These are phyloP conservation scores for Hippophae gyantsensis DNA, from an alignment of 306 rosid genomes.

Conservation along the genomic window DNA sequence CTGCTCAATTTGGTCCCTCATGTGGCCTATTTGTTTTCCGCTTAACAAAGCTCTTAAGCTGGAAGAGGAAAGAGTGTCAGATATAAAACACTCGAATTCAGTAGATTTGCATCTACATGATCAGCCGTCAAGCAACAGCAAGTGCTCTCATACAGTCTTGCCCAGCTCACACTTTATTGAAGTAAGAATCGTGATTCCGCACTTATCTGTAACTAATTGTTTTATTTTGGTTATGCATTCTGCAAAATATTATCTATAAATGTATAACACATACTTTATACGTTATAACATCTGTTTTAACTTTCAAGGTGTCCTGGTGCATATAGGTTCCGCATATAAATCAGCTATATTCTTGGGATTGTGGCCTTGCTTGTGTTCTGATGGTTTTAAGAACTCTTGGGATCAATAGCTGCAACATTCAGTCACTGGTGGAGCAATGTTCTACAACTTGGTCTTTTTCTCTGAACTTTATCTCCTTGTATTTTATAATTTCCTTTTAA, in stretches of 20 bases:
- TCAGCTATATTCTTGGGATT: constrained; percentile 88
- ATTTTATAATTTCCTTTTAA: constrained; percentile 17
- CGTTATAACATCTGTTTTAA: neutral
- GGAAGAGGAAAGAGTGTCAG: constrained; percentile 39
- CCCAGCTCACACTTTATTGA: constrained; percentile 43
- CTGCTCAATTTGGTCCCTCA: constrained; percentile 30
- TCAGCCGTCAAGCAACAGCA: constrained; percentile 28
- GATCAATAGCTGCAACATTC: constrained; percentile 38
- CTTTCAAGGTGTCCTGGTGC: constrained; percentile 19
- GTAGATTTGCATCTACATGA: constrained; percentile 35
- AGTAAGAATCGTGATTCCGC: constrained; percentile 43
- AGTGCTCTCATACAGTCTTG: constrained; percentile 25
- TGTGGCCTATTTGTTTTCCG: constrained; percentile 80
- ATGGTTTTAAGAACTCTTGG: constrained; percentile 73
- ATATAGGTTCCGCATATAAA: constrained; percentile 75
- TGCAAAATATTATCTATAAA: neutral
- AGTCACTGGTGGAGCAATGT: constrained; percentile 59
- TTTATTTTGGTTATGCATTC: constrained; percentile 1
- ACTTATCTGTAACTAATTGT: constrained; percentile 9
- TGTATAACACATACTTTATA: neutral
- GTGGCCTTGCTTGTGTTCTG: constrained; percentile 89
- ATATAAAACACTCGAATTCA: constrained; percentile 30
- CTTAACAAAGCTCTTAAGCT: constrained; percentile 55
- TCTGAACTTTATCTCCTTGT: constrained; percentile 24
- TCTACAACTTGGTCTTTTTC: constrained; percentile 57